Percentiles rank a stretch among this genome's conserved stretches.
These are phyloP conservation scores for Lathyrus tuberosus DNA, from an alignment of 306 rosid genomes.

Conservation along the genomic window DNA sequence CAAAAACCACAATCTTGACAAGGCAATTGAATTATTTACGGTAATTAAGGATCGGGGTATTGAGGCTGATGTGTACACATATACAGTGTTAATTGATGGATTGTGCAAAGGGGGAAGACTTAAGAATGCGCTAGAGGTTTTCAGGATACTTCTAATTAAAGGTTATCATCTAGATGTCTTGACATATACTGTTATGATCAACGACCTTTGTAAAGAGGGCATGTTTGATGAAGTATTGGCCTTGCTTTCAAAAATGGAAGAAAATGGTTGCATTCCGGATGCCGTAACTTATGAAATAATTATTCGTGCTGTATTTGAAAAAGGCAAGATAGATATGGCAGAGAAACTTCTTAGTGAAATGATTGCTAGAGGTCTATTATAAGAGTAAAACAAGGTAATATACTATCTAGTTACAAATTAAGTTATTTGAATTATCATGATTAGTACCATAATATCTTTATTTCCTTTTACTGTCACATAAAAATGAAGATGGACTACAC, in stretches of 20 bases:
- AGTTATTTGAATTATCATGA: not conserved
- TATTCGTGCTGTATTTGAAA: not conserved
- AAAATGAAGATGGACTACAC: not conserved
- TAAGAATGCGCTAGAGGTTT: not conserved
- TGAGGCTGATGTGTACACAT: not conserved
- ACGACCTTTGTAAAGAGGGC: not conserved
- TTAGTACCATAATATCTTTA: not conserved
- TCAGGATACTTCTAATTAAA: conserved; percentile 6
- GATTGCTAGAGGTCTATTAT: not conserved
- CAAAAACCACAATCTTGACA: not conserved
- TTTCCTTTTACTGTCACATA: not conserved
- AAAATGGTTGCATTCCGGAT: not conserved
- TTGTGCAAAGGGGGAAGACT: conserved; percentile 9
- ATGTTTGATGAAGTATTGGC: conserved; percentile 3
- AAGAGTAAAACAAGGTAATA: not conserved
- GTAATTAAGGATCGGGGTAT: not conserved
- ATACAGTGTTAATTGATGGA: not conserved
- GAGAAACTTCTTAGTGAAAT: conserved; percentile 8
- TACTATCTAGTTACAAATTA: not conserved
- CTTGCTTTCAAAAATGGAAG: conserved; percentile 5
- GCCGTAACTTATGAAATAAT: conserved; percentile 6
- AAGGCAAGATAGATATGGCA: not conserved
- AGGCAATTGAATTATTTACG: conserved; percentile 1
- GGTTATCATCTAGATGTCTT: not conserved
- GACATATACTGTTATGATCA: conserved; percentile 5